These are phyloP conservation scores for Ceratopteris richardii DNA, from an alignment of 75 land plant species.

Conservation along the genomic window DNA sequence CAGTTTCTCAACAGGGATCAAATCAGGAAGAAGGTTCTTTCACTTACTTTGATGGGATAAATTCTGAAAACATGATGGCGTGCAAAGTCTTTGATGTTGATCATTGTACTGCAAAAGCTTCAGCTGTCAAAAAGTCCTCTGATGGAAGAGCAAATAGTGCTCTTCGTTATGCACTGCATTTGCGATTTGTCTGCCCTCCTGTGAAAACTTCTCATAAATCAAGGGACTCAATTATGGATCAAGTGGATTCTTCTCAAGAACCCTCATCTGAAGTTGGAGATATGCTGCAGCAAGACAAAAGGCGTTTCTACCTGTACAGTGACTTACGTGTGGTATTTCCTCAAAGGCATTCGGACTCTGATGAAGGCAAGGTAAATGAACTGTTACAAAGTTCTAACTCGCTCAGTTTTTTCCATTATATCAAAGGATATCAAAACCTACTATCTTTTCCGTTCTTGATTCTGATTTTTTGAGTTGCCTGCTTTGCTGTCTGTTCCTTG, in stretches of 20 bases:
- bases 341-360: slow-evolving; percentile 94
- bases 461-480: too few species aligned
- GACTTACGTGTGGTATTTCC: slow-evolving; percentile 95
- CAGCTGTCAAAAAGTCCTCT: too few species aligned
- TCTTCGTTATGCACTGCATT: slow-evolving; percentile 85
- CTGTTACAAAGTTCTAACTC: too few species aligned
- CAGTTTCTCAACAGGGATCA: too few species aligned
- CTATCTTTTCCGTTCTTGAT: too few species aligned
- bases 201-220: slow-evolving; percentile 10
- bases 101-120: slow-evolving; percentile 5
- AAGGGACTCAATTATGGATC: neutral
- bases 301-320: slow-evolving; percentile 88
- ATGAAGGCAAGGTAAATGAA: slow-evolving; percentile 99
- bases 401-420: too few species aligned
- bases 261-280: slow-evolving; percentile 3
- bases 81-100: too few species aligned
- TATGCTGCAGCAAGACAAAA: slow-evolving; percentile 20
- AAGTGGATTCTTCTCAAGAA: neutral
- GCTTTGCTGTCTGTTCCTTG: too few species aligned
- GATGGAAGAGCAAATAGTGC: slow-evolving; percentile 42
- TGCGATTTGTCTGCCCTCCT: slow-evolving; percentile 77
- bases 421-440: too few species aligned
- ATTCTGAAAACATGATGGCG: too few species aligned
- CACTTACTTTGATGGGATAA: too few species aligned
- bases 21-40: too few species aligned